Percentiles rank a stretch among this genome's conserved stretches.
Conservation (phyloP, 768 basidiomycete genomes). For the Pseudohyphozyma bogoriensis region DNA sequence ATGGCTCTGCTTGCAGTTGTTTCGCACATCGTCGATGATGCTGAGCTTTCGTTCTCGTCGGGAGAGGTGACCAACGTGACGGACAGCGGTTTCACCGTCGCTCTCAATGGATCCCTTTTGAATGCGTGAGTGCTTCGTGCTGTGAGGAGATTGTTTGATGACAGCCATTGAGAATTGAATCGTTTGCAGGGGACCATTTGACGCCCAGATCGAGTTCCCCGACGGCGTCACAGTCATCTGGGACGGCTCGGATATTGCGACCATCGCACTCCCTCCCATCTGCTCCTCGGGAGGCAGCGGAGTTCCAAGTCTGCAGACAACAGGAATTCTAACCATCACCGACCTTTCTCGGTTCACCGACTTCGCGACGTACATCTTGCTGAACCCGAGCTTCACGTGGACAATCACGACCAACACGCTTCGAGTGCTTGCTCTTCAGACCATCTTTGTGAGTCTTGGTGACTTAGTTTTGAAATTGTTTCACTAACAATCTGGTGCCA, state of each 20-base stretch:
- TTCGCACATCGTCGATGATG: conserved; percentile 47
- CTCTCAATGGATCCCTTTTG: conserved; percentile 38
- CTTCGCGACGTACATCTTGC: conserved; percentile 48
- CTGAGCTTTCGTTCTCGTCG: conserved; percentile 48
- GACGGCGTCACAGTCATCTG: conserved; percentile 57
- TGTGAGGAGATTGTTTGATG: no score
- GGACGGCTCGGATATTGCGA: conserved; percentile 55
- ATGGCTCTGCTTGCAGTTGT: conserved; percentile 19
- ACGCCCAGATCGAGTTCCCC: conserved; percentile 55
- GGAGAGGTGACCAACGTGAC: conserved; percentile 53
- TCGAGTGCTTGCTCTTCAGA: conserved; percentile 55
- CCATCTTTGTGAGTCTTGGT: no score
- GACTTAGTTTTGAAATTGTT: no score
- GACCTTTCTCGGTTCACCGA: conserved; percentile 44
- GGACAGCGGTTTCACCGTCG: conserved; percentile 54
- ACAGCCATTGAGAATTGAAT: no score
- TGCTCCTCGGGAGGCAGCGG: conserved; percentile 60
- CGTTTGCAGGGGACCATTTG: conserved; percentile 52
- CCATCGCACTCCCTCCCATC: conserved; percentile 53
- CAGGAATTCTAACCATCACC: conserved; percentile 50
- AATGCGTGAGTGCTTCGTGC: neutral
- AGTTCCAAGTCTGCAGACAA: conserved; percentile 53
- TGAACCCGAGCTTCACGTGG: conserved; percentile 8
- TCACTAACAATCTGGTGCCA: no score
- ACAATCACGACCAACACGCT: conserved; percentile 52